Base-by-base conservation (phyloP, 495 filamentous ascomycete species). In the Penicillium waksmanii region DNA sequence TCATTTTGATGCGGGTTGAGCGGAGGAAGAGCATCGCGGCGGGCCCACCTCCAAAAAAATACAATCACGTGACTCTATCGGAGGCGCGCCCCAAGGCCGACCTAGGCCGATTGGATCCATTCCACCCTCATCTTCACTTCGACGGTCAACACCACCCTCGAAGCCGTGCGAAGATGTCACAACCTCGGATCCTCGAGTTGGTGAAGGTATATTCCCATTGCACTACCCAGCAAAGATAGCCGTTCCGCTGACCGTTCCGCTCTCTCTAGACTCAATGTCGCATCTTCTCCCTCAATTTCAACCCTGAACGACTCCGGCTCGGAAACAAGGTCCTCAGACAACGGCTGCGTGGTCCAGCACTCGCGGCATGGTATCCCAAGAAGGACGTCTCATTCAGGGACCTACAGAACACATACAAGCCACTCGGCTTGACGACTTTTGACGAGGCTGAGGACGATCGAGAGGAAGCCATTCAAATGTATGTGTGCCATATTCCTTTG, bases 241-340 rank as follows among this genome's bases (percentile, higher is more conserved):
- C 27, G 27, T 31, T 38, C n/a, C 17, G 17, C 23, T 60, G 49
- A 27, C 31, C 35, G 34, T 60, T 44, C 48, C 34, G 17, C 5
- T 46, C 23, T 40, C 44, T 36, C 25, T 56, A 97, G 94, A 84
- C 85, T 63, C 92, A 92, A 86, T 96, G 90, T 80, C 85, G 87
- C 71, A 87, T 98, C 73, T 98, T 98, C 82, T 86, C 85, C 49
- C 87, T 87, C 25, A 96, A 90, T 48, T 97, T 86, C 82, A 98
- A 98, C 76, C 95, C 95, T 12, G 79, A 88, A 27, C 75, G 86
- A 58, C 71, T 88, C 55, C 89, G 95, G 62, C 82, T 89, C 44
- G 95, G 95, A 61, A 96, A 92, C 78, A 93, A 92, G 69, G 79
- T 97, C 64, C 80, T 98, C 42, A 88, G 93, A 63, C 88, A 97